These are phyloP conservation scores for Aphanomyces astaci DNA, from an alignment of 352 stramenopile genomes.

Conservation along the genomic window DNA sequence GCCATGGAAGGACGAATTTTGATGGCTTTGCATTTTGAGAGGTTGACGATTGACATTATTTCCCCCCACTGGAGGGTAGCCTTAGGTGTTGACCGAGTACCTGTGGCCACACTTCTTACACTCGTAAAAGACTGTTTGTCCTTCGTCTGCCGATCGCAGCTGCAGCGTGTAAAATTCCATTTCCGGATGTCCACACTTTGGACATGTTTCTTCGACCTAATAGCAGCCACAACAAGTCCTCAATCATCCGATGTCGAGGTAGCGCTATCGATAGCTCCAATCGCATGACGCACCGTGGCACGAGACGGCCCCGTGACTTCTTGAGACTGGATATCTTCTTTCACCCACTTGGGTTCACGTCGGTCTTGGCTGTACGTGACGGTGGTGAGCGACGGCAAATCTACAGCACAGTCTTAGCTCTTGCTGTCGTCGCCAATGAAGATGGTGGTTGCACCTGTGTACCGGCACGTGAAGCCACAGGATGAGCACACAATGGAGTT, in stretches of 20 bases:
- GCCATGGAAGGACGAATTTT: no score
- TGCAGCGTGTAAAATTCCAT: slow-evolving; percentile 99
- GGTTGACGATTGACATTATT: no score
- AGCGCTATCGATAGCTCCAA: slow-evolving; percentile 94
- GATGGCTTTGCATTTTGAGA: no score
- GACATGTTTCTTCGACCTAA: slow-evolving; percentile 93
- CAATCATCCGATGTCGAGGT: slow-evolving; percentile 94
- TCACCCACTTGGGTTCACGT: slow-evolving; percentile 71
- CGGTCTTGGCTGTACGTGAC: slow-evolving; percentile 72
- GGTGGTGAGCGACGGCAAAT: slow-evolving; percentile 68
- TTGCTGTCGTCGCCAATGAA: neutral
- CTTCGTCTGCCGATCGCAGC: slow-evolving; percentile 97
- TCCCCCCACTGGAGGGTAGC: no score
- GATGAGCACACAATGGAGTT: slow-evolving; percentile 83
- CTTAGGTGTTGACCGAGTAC: slow-evolving; percentile 84
- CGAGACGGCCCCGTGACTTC: slow-evolving; percentile 81
- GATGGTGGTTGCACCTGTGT: slow-evolving; percentile 45
- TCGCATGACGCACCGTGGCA: slow-evolving; percentile 96
- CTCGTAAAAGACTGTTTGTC: slow-evolving; percentile 99
- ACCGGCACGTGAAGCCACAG: slow-evolving; percentile 78
- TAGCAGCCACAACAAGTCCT: slow-evolving; percentile 99
- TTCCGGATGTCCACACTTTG: slow-evolving; percentile 94
- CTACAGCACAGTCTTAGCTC: slow-evolving; percentile 26
- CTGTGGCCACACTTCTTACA: slow-evolving; percentile 95
- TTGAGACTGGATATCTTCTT: slow-evolving; percentile 57